A percentile compares a stretch with the other conserved stretches of the same genome.
These are phyloP conservation scores for Hanseniaspora uvarum DNA, from an alignment of 1,139 yeast species.

Conservation along the genomic window DNA sequence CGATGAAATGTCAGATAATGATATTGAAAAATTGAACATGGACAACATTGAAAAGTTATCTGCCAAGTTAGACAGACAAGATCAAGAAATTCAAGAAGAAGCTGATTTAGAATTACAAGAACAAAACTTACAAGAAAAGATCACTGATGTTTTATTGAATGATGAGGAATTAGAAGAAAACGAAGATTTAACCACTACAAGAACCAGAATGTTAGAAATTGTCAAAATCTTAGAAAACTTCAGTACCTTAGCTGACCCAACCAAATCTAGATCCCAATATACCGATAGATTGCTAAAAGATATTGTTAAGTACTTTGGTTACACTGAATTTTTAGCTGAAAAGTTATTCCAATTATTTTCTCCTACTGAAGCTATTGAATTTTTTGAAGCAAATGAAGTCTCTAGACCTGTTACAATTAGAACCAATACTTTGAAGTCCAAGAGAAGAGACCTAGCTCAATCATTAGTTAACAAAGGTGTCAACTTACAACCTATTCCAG, in stretches of 20 bases:
- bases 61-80: constrained; percentile 58
- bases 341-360: constrained; percentile 81
- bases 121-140: constrained; percentile 57
- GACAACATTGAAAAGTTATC: constrained; percentile 81
- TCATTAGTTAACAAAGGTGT: constrained; percentile 93
- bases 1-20: constrained; percentile 49
- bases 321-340: constrained; percentile 87
- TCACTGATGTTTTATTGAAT: constrained; percentile 51
- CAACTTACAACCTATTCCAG: constrained; percentile 81
- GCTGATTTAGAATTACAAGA: constrained; percentile 66
- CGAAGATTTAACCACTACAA: constrained; percentile 66
- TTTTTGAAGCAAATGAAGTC: constrained; percentile 95
- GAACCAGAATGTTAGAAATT: constrained; percentile 91
- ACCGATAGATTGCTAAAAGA: constrained; percentile 66
- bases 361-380: constrained; percentile 94
- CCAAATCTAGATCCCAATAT: constrained; percentile 75
- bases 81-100: constrained; percentile 61
- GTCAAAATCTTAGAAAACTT: constrained; percentile 93
- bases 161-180: constrained; percentile 42
- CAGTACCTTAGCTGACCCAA: constrained; percentile 73
- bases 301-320: constrained; percentile 92
- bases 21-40: constrained; percentile 68
- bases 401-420: constrained; percentile 94
- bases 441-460: constrained; percentile 94
- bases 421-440: constrained; percentile 86